phyloP scores from a whole-genome alignment of 139 green algal species.

The Volvox reticuliferus region DNA sequence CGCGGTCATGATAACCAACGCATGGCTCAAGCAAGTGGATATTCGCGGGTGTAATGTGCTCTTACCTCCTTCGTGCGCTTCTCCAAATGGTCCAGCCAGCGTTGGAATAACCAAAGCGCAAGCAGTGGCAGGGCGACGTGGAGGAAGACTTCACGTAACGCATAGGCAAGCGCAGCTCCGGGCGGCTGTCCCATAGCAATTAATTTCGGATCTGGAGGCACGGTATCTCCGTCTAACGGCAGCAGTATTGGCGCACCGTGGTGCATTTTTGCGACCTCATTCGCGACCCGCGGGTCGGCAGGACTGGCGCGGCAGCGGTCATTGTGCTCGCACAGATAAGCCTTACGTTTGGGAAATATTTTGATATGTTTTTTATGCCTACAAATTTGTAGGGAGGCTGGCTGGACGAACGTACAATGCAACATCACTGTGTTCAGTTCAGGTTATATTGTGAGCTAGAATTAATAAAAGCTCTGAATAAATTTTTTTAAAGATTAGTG shows the following conservation, averaged over 20 bases:
- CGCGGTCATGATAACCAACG: no score
- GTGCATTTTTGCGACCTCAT: background rate
- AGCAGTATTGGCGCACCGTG: background rate
- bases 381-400: no score
- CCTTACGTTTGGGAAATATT: no score
- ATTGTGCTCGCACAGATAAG: background rate
- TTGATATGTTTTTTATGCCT: no score
- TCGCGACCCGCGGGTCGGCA: conserved; percentile 10
- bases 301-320: background rate
- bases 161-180: background rate
- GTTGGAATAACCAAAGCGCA: conserved; percentile 28
- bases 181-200: background rate
- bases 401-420: no score
- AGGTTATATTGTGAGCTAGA: no score
- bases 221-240: background rate
- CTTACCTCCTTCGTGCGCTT: conserved; percentile 1
- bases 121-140: conserved; percentile 44
- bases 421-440: no score
- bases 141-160: conserved; percentile 6
- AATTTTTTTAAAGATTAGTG: no score
- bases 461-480: no score
- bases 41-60: background rate
- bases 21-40: background rate
- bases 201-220: conserved; percentile 3
- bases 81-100: conserved; percentile 9